Percentiles rank a stretch among this genome's conserved stretches.
Conservation (phyloP, 2,329 filamentous ascomycete genomes). For the Scytalidium sp. region DNA sequence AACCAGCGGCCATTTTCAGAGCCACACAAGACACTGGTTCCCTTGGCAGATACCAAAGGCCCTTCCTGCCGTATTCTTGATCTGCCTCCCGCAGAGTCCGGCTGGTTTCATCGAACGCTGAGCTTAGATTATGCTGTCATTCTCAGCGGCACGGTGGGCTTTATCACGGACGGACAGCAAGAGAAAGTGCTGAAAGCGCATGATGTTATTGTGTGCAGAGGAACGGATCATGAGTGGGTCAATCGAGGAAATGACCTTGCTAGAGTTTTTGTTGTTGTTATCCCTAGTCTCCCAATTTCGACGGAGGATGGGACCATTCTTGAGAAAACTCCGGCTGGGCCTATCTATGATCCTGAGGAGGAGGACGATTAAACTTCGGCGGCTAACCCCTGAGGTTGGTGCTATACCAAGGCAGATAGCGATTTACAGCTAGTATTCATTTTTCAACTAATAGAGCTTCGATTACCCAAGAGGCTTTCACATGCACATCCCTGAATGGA, state of each 20-base stretch:
- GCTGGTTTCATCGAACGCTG: constrained; percentile 39
- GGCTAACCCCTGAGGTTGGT: no score
- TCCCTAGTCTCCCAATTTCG: background rate
- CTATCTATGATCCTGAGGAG: background rate
- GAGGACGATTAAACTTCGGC: background rate
- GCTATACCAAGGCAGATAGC: no score
- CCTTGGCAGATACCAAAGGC: background rate
- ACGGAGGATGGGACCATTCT: background rate
- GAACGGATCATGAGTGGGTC: constrained; percentile 40
- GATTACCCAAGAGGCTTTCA: no score
- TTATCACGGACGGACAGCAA: constrained; percentile 35
- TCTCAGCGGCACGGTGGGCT: constrained; percentile 35
- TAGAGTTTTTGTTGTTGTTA: background rate
- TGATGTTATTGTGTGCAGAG: constrained; percentile 39
- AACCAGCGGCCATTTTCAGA: constrained; percentile 13
- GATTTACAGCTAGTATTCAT: no score
- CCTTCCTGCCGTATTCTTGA: constrained; percentile 7
- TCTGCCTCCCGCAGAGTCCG: constrained; percentile 8
- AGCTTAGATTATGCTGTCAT: constrained; percentile 39
- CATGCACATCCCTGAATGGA: no score
- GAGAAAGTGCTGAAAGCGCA: constrained; percentile 34
- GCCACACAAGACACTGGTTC: background rate
- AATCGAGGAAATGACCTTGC: constrained; percentile 23
- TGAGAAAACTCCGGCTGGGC: background rate
- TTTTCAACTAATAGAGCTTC: no score